Conservation (phyloP, 441 rosid genomes). For the Metrosideros polymorpha region DNA sequence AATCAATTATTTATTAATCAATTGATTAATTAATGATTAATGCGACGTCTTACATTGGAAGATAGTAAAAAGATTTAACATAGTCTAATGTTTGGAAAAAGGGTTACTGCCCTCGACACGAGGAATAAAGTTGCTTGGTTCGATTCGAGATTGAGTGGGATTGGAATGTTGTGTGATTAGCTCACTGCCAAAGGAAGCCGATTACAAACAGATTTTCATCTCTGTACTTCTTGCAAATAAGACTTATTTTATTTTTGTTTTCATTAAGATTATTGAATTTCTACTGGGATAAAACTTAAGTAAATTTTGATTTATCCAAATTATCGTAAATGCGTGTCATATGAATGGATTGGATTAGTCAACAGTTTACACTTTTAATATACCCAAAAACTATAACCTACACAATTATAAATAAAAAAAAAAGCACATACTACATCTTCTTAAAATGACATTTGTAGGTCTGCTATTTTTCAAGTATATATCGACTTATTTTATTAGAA, state of each 20-base stretch:
- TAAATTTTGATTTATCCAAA: background rate
- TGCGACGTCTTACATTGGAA: background rate
- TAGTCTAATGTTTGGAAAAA: background rate
- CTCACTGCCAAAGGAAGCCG: background rate
- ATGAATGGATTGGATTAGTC: background rate
- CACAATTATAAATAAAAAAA: background rate
- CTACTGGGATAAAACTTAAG: background rate
- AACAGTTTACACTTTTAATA: background rate
- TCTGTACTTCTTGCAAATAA: background rate
- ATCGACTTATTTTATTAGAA: background rate
- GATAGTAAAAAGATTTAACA: background rate
- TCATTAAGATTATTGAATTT: background rate
- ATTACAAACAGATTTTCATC: background rate
- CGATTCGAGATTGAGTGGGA: background rate
- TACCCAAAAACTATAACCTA: background rate
- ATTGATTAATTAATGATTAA: background rate
- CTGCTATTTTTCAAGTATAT: background rate
- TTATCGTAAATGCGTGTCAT: background rate
- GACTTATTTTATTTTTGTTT: background rate
- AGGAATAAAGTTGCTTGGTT: background rate
- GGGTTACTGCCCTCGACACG: background rate
- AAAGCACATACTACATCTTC: background rate
- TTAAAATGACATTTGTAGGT: background rate
- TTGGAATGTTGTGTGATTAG: background rate
- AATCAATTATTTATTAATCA: background rate